Conservation (phyloP, 2,329 filamentous ascomycete genomes). For the Pyrenophora tritici-repentis region DNA sequence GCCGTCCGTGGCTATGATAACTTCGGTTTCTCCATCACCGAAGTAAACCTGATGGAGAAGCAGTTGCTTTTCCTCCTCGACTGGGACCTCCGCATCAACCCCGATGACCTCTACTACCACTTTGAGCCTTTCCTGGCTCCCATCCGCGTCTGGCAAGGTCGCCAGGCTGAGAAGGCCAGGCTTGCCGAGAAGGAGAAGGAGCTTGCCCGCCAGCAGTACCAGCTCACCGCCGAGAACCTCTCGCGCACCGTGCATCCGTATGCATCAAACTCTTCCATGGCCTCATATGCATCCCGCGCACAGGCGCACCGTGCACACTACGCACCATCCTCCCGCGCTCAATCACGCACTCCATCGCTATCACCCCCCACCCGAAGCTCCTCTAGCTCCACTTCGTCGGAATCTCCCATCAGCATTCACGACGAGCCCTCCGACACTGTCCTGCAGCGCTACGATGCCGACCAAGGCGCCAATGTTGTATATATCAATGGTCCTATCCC, state of each 20-base stretch:
- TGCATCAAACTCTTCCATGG: conserved; percentile 44
- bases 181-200: conserved; percentile 53
- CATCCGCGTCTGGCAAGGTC: conserved; percentile 67
- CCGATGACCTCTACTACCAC: conserved; percentile 84
- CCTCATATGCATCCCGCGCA: conserved; percentile 38
- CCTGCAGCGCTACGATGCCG: conserved; percentile 50
- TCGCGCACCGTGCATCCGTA: conserved; percentile 40
- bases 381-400: conserved; percentile 40
- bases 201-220: conserved; percentile 44
- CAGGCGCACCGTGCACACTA: conserved; percentile 32
- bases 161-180: conserved; percentile 60
- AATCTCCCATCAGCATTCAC: conserved; percentile 43
- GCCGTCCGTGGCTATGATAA: conserved; percentile 71
- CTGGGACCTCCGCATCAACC: conserved; percentile 87
- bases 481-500: conserved; percentile 47
- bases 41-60: conserved; percentile 99
- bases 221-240: conserved; percentile 49
- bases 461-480: conserved; percentile 50
- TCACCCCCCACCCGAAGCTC: conserved; percentile 53
- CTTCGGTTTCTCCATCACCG: conserved; percentile 91
- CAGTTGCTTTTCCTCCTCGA: conserved; percentile 93
- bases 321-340: conserved; percentile 40
- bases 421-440: conserved; percentile 41
- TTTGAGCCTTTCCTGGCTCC: conserved; percentile 87
- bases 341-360: conserved; percentile 56